Conservation (phyloP, 192 early-diverging fungal genomes). For the Coemansia sp. region DNA sequence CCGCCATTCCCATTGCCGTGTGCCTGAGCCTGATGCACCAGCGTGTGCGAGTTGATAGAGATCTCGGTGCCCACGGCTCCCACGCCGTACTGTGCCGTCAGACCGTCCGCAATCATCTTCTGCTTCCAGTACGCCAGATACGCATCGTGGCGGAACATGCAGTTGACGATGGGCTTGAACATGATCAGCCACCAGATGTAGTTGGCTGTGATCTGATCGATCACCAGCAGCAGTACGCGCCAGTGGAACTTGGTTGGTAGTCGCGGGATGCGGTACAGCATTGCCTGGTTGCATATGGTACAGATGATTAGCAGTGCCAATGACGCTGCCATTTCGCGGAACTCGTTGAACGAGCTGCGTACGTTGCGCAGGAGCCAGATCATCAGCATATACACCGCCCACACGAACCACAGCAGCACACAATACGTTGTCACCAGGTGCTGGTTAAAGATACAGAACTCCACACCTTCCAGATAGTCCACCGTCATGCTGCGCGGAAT, state of each 20-base stretch:
- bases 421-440: conserved; percentile 40
- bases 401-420: conserved; percentile 34
- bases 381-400: conserved; percentile 44
- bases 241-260: conserved; percentile 36
- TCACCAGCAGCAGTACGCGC: conserved; percentile 29
- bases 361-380: conserved; percentile 54
- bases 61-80: conserved; percentile 27
- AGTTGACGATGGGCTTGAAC: conserved; percentile 47
- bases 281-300: conserved; percentile 36
- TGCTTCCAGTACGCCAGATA: conserved; percentile 48
- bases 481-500: conserved; percentile 36
- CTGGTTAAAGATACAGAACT: conserved; percentile 50
- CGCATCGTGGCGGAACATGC: conserved; percentile 45
- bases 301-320: conserved; percentile 31
- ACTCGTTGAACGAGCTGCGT: conserved; percentile 55
- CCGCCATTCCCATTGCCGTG: too few relatives aligned
- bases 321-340: conserved; percentile 47
- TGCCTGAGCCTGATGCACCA: neutral
- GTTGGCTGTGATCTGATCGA: conserved; percentile 43
- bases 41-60: conserved; percentile 32
- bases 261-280: conserved; percentile 32
- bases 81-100: conserved; percentile 43
- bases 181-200: conserved; percentile 56
- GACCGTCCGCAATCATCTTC: conserved; percentile 41
- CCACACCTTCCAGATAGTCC: conserved; percentile 27